A percentile compares a stretch with the other conserved stretches of the same genome.
These are phyloP conservation scores for Penicillium daleae DNA, from an alignment of 495 filamentous ascomycete genomes.

Conservation along the genomic window DNA sequence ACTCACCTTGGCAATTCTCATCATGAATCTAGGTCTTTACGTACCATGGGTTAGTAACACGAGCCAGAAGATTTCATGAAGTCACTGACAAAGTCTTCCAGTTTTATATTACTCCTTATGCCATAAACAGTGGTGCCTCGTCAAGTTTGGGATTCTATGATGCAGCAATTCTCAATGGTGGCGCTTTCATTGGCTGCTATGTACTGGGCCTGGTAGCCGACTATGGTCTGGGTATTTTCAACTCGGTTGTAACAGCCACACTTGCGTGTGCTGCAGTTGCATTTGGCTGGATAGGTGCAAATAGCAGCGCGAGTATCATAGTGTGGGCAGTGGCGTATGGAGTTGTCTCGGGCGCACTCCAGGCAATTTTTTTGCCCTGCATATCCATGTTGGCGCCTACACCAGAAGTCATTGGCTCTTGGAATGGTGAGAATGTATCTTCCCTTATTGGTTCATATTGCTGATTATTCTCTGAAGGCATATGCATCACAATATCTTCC, in stretches of 20 bases:
- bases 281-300: not conserved
- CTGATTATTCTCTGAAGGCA: not conserved
- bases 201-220: not conserved
- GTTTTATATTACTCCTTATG: not conserved
- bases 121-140: not conserved
- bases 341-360: not conserved
- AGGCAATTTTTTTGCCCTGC: not conserved
- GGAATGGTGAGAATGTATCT: not conserved
- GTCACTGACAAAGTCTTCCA: not conserved
- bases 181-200: not conserved
- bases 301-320: not conserved
- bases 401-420: not conserved
- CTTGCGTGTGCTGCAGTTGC: not conserved
- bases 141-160: not conserved
- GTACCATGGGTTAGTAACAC: not conserved
- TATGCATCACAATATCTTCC: not conserved
- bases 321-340: not conserved
- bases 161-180: not conserved
- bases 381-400: not conserved
- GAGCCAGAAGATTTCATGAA: not conserved
- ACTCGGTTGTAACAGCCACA: not conserved
- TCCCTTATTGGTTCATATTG: not conserved
- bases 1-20: not conserved
- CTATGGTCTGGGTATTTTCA: not conserved
- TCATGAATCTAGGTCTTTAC: conserved; percentile 4